Percentiles rank a stretch among this genome's conserved stretches.
phyloP scores from a whole-genome alignment of 2,329 filamentous ascomycete species.

The Venturia pyrina region DNA sequence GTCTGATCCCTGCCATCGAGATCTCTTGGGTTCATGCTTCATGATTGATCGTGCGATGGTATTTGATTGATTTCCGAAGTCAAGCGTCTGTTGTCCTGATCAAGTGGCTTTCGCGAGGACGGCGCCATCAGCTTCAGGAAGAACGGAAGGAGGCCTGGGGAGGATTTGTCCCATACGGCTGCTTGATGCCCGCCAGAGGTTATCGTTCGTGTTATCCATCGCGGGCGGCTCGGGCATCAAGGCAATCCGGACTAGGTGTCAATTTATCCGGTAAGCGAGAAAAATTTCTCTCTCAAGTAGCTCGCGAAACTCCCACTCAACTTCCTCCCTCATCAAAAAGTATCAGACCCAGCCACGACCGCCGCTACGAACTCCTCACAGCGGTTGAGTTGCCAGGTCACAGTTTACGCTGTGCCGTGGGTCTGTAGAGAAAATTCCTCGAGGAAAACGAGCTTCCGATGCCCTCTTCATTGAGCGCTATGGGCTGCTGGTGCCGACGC shows the following conservation, averaged over 20 bases:
- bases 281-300: not conserved
- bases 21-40: not conserved
- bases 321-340: conserved; percentile 42
- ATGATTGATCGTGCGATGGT: not conserved
- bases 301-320: not conserved
- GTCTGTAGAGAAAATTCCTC: conserved; percentile 50
- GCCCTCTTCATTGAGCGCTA: conserved; percentile 63
- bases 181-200: no score
- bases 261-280: not conserved
- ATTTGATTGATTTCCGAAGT: not conserved
- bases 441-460: conserved; percentile 62
- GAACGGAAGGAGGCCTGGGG: not conserved
- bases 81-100: not conserved
- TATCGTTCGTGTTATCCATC: not conserved
- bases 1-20: conserved; percentile 4
- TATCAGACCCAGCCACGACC: conserved; percentile 61
- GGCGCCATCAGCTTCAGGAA: not conserved
- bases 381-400: conserved; percentile 56
- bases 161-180: no score
- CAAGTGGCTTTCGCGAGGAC: not conserved
- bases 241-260: not conserved
- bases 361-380: conserved; percentile 47
- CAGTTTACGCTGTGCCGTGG: conserved; percentile 45
- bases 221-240: not conserved
- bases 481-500: conserved; percentile 60